phyloP scores from a whole-genome alignment of 495 filamentous ascomycete genomes.

The Neurospora sublineolata region DNA sequence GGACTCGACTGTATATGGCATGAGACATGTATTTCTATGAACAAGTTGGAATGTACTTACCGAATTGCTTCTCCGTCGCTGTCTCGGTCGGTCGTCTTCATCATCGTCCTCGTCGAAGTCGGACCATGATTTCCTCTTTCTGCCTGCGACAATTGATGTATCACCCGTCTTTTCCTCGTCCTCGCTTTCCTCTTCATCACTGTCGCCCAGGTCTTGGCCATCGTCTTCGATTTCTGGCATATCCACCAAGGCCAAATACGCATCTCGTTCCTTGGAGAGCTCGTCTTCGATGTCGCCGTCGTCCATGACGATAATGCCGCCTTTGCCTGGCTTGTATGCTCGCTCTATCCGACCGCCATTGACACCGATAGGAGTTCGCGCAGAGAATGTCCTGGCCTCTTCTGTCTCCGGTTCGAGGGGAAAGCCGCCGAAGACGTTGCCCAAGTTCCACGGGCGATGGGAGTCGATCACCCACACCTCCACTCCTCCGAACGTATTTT shows the following conservation, averaged over 20 bases:
- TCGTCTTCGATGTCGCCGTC: slow-evolving; percentile 94
- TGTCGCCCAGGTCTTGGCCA: slow-evolving; percentile 44
- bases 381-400: slow-evolving; percentile 32
- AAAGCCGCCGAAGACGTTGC: slow-evolving; percentile 77
- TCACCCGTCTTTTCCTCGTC: slow-evolving; percentile 17
- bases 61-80: slow-evolving; percentile 77
- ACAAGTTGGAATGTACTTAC: slow-evolving; percentile 36
- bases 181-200: slow-evolving; percentile 26
- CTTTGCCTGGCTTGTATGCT: slow-evolving; percentile 62
- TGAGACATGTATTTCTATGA: slow-evolving; percentile 13
- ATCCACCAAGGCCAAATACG: slow-evolving; percentile 67
- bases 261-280: slow-evolving; percentile 58
- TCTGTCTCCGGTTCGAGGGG: slow-evolving; percentile 38
- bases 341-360: slow-evolving; percentile 55
- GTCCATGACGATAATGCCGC: slow-evolving; percentile 85
- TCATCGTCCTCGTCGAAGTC: slow-evolving; percentile 61
- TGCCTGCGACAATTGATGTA: slow-evolving; percentile 23
- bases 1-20: slow-evolving; percentile 41
- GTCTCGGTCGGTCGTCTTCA: slow-evolving; percentile 57
- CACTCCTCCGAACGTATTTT: slow-evolving; percentile 54
- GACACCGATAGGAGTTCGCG: slow-evolving; percentile 38
- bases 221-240: slow-evolving; percentile 86
- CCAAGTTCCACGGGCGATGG: slow-evolving; percentile 85
- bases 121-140: slow-evolving; percentile 81
- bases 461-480: slow-evolving; percentile 94